Percentiles rank a stretch among this genome's conserved stretches.
phyloP scores from a whole-genome alignment of 768 basidiomycete genomes.

The Suillus lakei region DNA sequence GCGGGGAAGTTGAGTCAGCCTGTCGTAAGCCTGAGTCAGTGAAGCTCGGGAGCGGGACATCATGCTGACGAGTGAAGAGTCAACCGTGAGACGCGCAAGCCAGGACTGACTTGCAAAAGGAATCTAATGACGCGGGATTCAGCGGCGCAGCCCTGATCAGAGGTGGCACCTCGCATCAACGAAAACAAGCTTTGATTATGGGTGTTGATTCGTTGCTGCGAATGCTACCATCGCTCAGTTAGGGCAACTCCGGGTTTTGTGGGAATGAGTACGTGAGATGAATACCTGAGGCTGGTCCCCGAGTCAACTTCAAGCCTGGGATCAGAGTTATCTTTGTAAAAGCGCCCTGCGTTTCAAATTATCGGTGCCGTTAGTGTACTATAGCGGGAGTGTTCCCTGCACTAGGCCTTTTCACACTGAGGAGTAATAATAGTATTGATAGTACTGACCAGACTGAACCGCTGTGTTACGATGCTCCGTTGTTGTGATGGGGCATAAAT shows the following conservation, averaged over 20 bases:
- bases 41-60: neutral
- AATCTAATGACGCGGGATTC: neutral
- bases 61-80: neutral
- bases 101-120: neutral
- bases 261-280: neutral
- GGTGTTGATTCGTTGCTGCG: neutral
- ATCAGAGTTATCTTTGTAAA: neutral
- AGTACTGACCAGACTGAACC: neutral
- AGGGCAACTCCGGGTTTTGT: neutral
- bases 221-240: neutral
- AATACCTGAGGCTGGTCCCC: neutral
- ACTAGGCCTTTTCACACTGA: neutral
- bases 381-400: neutral
- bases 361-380: neutral
- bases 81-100: neutral
- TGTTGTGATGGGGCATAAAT: neutral
- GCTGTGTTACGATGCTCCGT: neutral
- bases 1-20: conserved; percentile 1
- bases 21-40: neutral
- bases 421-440: neutral
- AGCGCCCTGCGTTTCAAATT: neutral
- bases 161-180: neutral
- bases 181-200: neutral
- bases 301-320: neutral
- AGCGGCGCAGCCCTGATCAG: neutral